These are phyloP conservation scores for Penicillium pancosmium DNA, from an alignment of 495 filamentous ascomycete genomes.

Conservation along the genomic window DNA sequence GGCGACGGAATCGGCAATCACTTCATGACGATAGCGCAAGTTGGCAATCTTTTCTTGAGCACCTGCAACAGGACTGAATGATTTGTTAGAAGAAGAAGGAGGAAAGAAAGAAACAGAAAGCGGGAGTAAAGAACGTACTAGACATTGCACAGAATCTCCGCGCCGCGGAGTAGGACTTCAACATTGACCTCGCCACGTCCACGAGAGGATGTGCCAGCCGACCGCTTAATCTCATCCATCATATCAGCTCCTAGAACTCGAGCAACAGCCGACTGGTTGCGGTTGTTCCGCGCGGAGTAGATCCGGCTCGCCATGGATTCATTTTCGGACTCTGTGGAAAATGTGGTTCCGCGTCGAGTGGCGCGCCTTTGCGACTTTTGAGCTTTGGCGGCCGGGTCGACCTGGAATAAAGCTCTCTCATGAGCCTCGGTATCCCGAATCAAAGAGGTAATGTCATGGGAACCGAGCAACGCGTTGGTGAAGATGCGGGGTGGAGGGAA, in stretches of 20 bases:
- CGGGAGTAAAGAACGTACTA: slow-evolving; percentile 60
- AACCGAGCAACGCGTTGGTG: slow-evolving; percentile 86
- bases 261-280: slow-evolving; percentile 83
- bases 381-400: slow-evolving; percentile 63
- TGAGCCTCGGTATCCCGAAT: slow-evolving; percentile 96
- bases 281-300: slow-evolving; percentile 56
- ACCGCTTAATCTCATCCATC: slow-evolving; percentile 76
- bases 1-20: slow-evolving; percentile 72
- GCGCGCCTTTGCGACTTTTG: slow-evolving; percentile 43
- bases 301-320: slow-evolving; percentile 54
- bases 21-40: slow-evolving; percentile 70
- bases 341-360: slow-evolving; percentile 51
- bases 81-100: background rate
- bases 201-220: slow-evolving; percentile 43
- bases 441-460: slow-evolving; percentile 87
- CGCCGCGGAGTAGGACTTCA: slow-evolving; percentile 80
- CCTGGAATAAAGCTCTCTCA: slow-evolving; percentile 92
- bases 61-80: slow-evolving; percentile 69
- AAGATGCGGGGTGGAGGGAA: slow-evolving; percentile 94
- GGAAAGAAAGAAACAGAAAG: background rate
- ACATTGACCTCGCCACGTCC: slow-evolving; percentile 79
- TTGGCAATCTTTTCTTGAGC: slow-evolving; percentile 76
- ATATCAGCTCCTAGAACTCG: slow-evolving; percentile 86
- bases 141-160: slow-evolving; percentile 86
- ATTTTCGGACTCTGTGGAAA: slow-evolving; percentile 41